Percentiles rank a stretch among this genome's conserved stretches.
phyloP scores from a whole-genome alignment of 805 yeast species.

The Yarrowia hollandica region DNA sequence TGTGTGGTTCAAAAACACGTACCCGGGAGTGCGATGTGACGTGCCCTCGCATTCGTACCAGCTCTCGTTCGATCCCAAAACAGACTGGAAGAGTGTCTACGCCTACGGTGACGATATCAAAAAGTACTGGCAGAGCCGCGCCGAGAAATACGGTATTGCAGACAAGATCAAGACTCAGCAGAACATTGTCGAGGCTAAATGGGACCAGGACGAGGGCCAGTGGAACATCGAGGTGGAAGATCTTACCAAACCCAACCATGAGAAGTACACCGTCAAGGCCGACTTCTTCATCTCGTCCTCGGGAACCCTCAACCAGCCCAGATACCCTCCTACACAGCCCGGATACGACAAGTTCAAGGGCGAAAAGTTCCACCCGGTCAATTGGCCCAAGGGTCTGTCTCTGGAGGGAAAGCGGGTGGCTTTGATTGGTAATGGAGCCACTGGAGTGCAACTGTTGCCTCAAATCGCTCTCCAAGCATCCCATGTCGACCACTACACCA shows the following conservation, averaged over 20 bases:
- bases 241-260: constrained; percentile 1
- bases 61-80: constrained; percentile 38
- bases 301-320: constrained; percentile 39
- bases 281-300: constrained; percentile 36
- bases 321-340: constrained; percentile 36
- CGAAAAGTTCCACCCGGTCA: constrained; percentile 39
- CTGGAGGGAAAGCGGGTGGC: constrained; percentile 38
- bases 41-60: constrained; percentile 40
- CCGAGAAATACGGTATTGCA: constrained; percentile 35
- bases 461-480: constrained; percentile 33
- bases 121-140: constrained; percentile 36
- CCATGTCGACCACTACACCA: constrained; percentile 19
- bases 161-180: constrained; percentile 34
- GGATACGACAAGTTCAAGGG: constrained; percentile 40
- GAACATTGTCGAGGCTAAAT: constrained; percentile 33
- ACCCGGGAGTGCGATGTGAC: constrained; percentile 38
- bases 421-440: constrained; percentile 42
- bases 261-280: constrained; percentile 32
- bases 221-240: constrained; percentile 31
- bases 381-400: constrained; percentile 39
- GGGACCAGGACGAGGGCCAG: constrained; percentile 28
- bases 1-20: constrained; percentile 35
- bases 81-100: constrained; percentile 37
- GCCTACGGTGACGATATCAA: constrained; percentile 37
- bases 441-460: constrained; percentile 41